Evolutionary conservation across 1,284 basidiomycete genomes (phyloP), one percentile per base, ranked within the genome.

Genomic region (Papiliotrema flavescens): DNA sequence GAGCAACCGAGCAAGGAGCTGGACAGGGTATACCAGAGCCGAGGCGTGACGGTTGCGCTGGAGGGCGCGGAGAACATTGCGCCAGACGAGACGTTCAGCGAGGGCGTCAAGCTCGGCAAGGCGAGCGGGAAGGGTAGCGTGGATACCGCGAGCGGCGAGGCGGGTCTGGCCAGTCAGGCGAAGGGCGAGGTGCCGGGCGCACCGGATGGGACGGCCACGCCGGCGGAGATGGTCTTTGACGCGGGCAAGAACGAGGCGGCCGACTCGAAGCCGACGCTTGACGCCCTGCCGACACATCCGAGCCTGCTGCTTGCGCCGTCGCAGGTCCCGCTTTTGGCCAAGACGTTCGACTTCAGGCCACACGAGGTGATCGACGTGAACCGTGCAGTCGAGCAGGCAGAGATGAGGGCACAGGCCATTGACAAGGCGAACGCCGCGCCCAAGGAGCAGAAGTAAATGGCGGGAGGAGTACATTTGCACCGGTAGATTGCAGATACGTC

Each of bases 381-480:
- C 24, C 59, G 78, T 24, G 78, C 78, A 3, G 70, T 78, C 1
- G 72, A 74, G 52, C 78, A 79, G 65, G 72, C 73, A 8, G 71
- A 75, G 53, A 49, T 64, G 48, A 59, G 76, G 32, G 58, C 72
- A 41, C 36, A 19, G 17, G 36, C 11, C 22, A 37, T 37, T 26
- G 54, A 55, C 26, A 20, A 49, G 42, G 58, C 55, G 28, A 52
- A 59, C 37, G 55, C 51, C 32, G 49, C 23, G 42, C 43, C 41
- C 24, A 51, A 13, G 15, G 8, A 19, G 34, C 24, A 26, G 43
- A 37, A 44, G 14, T 45, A 37, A 47, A 28, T 35, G 24, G n/a
- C 3, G 45, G 28, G 45, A 20, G 24, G 24, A n/a, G n/a, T n/a
- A n/a, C n/a, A 40, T 40, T 11, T 32, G 20, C 39, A 40, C 17